These are phyloP conservation scores for Crithidia thermophila DNA, from an alignment of 208 protist genomes.

Conservation along the genomic window DNA sequence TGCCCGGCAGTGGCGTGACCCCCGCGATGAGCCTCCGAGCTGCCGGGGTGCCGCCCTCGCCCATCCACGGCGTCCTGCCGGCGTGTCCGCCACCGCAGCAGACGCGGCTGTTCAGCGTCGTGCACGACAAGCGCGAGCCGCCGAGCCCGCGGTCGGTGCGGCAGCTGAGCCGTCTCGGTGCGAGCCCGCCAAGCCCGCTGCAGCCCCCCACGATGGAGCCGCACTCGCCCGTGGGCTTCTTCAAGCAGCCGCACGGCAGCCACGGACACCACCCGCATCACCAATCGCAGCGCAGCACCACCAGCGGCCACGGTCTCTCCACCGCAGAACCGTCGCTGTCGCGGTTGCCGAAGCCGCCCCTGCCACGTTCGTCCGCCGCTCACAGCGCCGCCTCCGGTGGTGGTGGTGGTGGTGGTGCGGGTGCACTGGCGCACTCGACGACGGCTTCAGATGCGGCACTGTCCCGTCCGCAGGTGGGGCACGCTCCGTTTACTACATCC, in stretches of 20 bases:
- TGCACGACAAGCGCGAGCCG: conserved; percentile 52
- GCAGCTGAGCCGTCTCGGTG: conserved; percentile 36
- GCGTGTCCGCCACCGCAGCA: conserved; percentile 4
- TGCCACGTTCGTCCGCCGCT: too few relatives aligned
- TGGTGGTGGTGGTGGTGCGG: too few relatives aligned
- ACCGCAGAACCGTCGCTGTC: neutral
- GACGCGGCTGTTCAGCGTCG: conserved; percentile 68
- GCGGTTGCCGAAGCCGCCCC: neutral
- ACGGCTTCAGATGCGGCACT: too few relatives aligned
- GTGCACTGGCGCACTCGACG: too few relatives aligned
- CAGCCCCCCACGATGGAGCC: conserved; percentile 27
- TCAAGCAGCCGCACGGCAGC: conserved; percentile 31
- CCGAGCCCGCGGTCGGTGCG: conserved; percentile 54
- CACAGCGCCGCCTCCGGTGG: too few relatives aligned
- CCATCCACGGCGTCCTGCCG: conserved; percentile 22
- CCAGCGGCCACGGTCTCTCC: neutral
- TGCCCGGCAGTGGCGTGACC: conserved; percentile 19
- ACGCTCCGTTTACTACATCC: too few relatives aligned
- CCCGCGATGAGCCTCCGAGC: conserved; percentile 1
- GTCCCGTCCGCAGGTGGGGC: too few relatives aligned
- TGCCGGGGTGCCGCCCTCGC: conserved; percentile 12
- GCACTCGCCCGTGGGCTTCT: conserved; percentile 61
- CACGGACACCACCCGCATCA: conserved; percentile 19
- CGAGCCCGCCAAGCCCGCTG: conserved; percentile 20
- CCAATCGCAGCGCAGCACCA: conserved; percentile 2